phyloP scores from a whole-genome alignment of 2,329 filamentous ascomycete species.

The Fusarium illudens region DNA sequence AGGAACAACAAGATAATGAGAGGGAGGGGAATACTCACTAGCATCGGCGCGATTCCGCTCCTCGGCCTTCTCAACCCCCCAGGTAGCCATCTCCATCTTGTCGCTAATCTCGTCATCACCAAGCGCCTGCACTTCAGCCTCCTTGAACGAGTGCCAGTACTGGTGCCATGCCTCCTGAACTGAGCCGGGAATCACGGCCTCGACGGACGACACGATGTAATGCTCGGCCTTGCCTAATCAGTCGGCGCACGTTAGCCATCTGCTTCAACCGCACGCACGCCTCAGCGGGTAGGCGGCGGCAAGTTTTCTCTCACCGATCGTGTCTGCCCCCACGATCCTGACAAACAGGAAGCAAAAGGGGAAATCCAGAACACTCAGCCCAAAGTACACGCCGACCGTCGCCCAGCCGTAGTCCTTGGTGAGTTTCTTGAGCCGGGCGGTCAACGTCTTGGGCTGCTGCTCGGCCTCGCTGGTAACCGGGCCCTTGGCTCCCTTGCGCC shows the following conservation, averaged over 20 bases:
- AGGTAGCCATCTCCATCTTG: constrained; percentile 60
- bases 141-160: constrained; percentile 58
- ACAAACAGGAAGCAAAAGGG: constrained; percentile 95
- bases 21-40: constrained; percentile 67
- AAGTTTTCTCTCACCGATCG: constrained; percentile 68
- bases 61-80: constrained; percentile 71
- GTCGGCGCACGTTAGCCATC: constrained; percentile 24
- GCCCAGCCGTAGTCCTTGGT: constrained; percentile 95
- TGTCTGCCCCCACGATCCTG: constrained; percentile 81
- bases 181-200: constrained; percentile 66
- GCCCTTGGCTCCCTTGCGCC: constrained; percentile 42
- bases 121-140: constrained; percentile 53
- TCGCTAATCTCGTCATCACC: constrained; percentile 56
- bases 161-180: constrained; percentile 63
- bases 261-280: neutral
- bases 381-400: constrained; percentile 89
- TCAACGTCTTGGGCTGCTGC: constrained; percentile 60
- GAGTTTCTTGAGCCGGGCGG: constrained; percentile 80
- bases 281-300: constrained; percentile 12
- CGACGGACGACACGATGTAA: constrained; percentile 67
- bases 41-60: constrained; percentile 70
- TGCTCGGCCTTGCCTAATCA: constrained; percentile 69
- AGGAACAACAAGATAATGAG: constrained; percentile 6
- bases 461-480: constrained; percentile 32
- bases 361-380: constrained; percentile 85